Base-by-base conservation (phyloP, 83 land plant species). In the Thuja plicata region DNA sequence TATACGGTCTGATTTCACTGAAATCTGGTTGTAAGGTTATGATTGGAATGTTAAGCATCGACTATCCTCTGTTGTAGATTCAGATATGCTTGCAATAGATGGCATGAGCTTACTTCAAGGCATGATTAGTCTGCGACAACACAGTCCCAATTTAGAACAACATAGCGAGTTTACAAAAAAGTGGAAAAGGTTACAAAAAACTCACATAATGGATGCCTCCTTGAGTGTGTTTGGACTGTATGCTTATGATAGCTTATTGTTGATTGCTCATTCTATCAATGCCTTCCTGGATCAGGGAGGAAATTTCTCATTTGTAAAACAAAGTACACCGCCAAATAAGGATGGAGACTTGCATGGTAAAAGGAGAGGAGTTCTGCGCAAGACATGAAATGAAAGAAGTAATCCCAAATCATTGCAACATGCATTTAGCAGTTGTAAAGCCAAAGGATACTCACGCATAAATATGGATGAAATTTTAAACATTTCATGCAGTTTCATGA, bases 191-290 rank as follows among this genome's bases (percentile, higher is more conserved):
- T 62, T 90, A 17, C 87, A 87, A 45, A 38, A 86, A 38, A 88
- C 41, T 27, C 87, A 89, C 54, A 89, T 79, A 43, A 85, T 11
- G 19, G 89, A 78, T 85, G 66, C 91, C 62, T 83, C 89, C 55
- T 91, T 91, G 74, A 95, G 94, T 90, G 88, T 96, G 30, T 98
- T 95, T 88, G 99, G 93, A 5, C 88, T 95, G 46, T 95, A 93
- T 91, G 98, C 99, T 40, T 97, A 98, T 93, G 99, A 98, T 83
- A 91, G 97, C 16, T 92, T 98, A 55, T 95, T 96, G 96, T 89
- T 95, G 88, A 85, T 92, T 48, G 99, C 99, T n/a, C 93, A 89
- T 88, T 97, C 98, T 13, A 90, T 98, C 35, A 87, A 93, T 50
- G 45, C 77, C 4, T 95, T 93, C 87, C 90, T 97, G 12, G 91